phyloP scores from a whole-genome alignment of 208 protist species.

The Trypanosoma caninum region DNA sequence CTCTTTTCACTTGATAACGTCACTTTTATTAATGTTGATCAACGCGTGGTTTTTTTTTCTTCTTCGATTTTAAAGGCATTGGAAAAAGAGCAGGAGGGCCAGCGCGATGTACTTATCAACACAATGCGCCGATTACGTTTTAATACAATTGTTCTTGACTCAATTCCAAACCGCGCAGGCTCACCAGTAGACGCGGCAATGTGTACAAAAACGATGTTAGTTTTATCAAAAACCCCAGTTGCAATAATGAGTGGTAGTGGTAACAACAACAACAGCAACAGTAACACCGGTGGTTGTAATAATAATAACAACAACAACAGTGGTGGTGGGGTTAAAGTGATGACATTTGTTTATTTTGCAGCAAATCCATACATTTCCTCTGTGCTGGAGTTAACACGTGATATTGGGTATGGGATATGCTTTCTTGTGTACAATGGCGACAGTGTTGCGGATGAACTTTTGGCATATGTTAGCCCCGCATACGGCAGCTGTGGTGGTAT shows the following conservation, averaged over 20 bases:
- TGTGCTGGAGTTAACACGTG: constrained; percentile 47
- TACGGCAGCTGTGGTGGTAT: constrained; percentile 33
- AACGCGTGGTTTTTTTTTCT: constrained; percentile 68
- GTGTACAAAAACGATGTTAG: constrained; percentile 54
- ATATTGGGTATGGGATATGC: constrained; percentile 38
- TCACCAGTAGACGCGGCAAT: constrained; percentile 73
- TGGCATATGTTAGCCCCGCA: constrained; percentile 37
- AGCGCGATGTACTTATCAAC: constrained; percentile 44
- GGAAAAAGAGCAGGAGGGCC: constrained; percentile 21
- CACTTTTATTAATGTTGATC: constrained; percentile 19
- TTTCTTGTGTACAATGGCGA: constrained; percentile 64
- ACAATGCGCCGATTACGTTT: constrained; percentile 59
- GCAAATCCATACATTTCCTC: constrained; percentile 59
- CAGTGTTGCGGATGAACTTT: constrained; percentile 60
- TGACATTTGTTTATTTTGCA: constrained; percentile 34
- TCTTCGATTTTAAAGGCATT: constrained; percentile 47
- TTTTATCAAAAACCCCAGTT: constrained; percentile 31
- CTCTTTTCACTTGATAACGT: constrained; percentile 23
- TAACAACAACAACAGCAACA: too few relatives aligned
- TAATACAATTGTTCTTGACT: constrained; percentile 60
- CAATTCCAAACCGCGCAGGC: constrained; percentile 43
- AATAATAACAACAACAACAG: background rate
- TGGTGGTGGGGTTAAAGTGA: background rate
- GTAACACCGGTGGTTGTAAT: too few relatives aligned
- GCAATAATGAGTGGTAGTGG: background rate